Evolutionary conservation across 2,329 filamentous ascomycete species (phyloP).

Genomic region (Pestalotiopsis sp.): DNA sequence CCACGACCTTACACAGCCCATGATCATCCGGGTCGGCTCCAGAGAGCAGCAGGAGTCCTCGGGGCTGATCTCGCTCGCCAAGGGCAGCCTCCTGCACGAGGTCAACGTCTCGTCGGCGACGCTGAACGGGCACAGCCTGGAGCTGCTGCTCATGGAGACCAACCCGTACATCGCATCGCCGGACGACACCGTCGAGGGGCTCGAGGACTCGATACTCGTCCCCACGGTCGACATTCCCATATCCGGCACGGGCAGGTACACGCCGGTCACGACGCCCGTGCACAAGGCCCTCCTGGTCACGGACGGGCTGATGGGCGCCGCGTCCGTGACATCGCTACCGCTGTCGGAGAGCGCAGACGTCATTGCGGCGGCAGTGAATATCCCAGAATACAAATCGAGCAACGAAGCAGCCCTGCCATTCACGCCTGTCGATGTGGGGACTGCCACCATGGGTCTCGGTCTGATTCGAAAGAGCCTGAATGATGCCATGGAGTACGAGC

Average conservation of each 20-base stretch:
- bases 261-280: slow-evolving; percentile 75
- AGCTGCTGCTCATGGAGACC: slow-evolving; percentile 60
- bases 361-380: slow-evolving; percentile 58
- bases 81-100: slow-evolving; percentile 52
- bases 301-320: slow-evolving; percentile 69
- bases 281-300: slow-evolving; percentile 78
- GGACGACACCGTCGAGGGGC: slow-evolving; percentile 39
- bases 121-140: slow-evolving; percentile 61
- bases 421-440: slow-evolving; percentile 61
- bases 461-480: slow-evolving; percentile 68
- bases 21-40: slow-evolving; percentile 60
- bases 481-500: slow-evolving; percentile 72
- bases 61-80: slow-evolving; percentile 38
- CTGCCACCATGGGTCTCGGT: slow-evolving; percentile 62
- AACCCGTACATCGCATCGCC: slow-evolving; percentile 46
- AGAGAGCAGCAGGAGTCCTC: slow-evolving; percentile 33
- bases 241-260: slow-evolving; percentile 63
- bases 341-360: slow-evolving; percentile 37
- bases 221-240: slow-evolving; percentile 71
- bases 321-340: slow-evolving; percentile 48
- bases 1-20: slow-evolving; percentile 52
- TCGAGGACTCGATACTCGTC: slow-evolving; percentile 70
- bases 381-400: slow-evolving; percentile 44
- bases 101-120: slow-evolving; percentile 63
- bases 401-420: slow-evolving; percentile 43